Evolutionary conservation across 129 eudicot genomes (phyloP).

Genomic region (Flaveria brownii): DNA sequence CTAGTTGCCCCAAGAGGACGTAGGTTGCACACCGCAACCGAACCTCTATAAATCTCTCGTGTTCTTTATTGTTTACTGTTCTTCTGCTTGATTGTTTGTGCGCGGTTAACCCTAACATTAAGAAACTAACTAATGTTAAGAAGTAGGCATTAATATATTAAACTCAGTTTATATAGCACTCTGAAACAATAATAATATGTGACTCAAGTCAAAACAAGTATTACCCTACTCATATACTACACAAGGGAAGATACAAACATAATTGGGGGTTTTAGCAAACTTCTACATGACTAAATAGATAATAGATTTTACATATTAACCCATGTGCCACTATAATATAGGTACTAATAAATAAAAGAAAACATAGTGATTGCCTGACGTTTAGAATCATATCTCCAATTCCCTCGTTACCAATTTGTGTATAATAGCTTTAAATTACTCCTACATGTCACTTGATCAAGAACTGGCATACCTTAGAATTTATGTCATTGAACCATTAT

Average conservation of each 20-base stretch:
- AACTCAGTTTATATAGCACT: slow-evolving; percentile 5
- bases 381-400: not conserved
- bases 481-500: slow-evolving; percentile 16
- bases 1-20: no score
- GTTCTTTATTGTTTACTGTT: no score
- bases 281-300: not conserved
- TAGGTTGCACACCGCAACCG: no score
- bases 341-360: not conserved
- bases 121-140: slow-evolving; percentile 7
- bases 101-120: no score
- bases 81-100: no score
- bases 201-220: slow-evolving; percentile 10
- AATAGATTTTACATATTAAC: not conserved
- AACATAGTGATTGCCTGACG: not conserved
- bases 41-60: no score
- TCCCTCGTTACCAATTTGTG: not conserved
- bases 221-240: slow-evolving; percentile 12
- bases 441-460: slow-evolving; percentile 18
- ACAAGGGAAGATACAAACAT: slow-evolving; percentile 5
- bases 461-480: not conserved
- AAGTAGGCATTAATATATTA: slow-evolving; percentile 12
- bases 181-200: slow-evolving; percentile 7
- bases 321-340: not conserved
- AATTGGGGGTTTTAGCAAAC: slow-evolving; percentile 13
- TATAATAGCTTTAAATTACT: not conserved